Base-by-base conservation (phyloP, 1,139 yeast genomes). In the Magnusiomyces sp. region DNA sequence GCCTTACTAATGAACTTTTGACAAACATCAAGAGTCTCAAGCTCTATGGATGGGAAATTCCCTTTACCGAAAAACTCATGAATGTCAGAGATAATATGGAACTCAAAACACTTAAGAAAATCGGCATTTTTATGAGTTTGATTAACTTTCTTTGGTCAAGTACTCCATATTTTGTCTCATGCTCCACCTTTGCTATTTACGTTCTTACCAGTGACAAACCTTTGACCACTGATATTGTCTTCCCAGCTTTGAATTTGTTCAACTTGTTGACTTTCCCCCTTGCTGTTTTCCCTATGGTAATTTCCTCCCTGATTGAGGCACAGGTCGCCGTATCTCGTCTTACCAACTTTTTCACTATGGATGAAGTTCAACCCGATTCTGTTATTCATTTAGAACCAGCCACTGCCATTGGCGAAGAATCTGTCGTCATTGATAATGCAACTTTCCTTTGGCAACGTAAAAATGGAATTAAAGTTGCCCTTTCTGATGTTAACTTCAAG, bases 21-120 rank as follows among this genome's bases (percentile, higher is more conserved):
- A 86, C 88, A 65, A 89, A 89, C 62, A 89, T 92, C 66, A 92
- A 90, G 70, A 86, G 95, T 3, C 75, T 92, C 66, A 92, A 92
- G 67, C 74, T 92, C 47, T 92, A 92, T 61, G 95, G 95, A 3
- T 92, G 98, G 98, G 98, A 92, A 69, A 68, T 68, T 31, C 96
- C 97, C 7, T 92, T 88, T 65, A 78, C 79, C 60, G 75, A 75
- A 31, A 83, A 82, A 59, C 73, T 92, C 51, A 80, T 78, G 59
- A 71, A 80, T 59, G 95, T 92, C 38, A 83, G 99, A 74, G 88
- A 90, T 61, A 87, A 89, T 50, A 81, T 83, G 62, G 99, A 94
- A 68, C 77, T 94, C 66, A 74, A 73, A 44, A 90, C 87, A 58
- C 75, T 92, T 67, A 81, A 76, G 59, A 78, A 72, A 57, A 84